A percentile compares a stretch with the other conserved stretches of the same genome.
Conservation (phyloP, 129 eudicot genomes). For the Cynara cardunculus region DNA sequence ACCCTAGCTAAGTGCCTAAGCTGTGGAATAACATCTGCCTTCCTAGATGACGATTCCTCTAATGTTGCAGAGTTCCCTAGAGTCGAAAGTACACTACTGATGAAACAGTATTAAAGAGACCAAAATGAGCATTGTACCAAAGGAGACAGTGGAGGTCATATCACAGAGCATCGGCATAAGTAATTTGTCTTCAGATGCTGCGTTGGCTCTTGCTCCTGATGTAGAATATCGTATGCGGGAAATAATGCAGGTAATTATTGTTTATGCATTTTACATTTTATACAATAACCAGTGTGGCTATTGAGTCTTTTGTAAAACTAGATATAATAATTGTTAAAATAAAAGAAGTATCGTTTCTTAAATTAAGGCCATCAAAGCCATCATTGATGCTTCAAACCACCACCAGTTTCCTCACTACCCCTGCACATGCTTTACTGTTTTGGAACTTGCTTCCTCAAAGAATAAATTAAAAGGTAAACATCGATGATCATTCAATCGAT, state of each 20-base stretch:
- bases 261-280: not conserved
- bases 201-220: constrained; percentile 73
- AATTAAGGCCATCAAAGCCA: not conserved
- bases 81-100: constrained; percentile 5
- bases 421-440: not conserved
- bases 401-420: not conserved
- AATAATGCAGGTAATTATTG: constrained; percentile 55
- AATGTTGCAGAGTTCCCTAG: constrained; percentile 6
- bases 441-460: not conserved
- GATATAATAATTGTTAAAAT: not conserved
- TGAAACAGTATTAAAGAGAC: constrained; percentile 7
- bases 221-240: constrained; percentile 81
- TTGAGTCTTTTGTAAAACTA: not conserved
- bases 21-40: not conserved
- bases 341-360: not conserved
- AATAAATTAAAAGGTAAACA: not conserved
- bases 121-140: constrained; percentile 69
- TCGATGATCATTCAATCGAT: not conserved
- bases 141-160: constrained; percentile 69
- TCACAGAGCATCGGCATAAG: constrained; percentile 71
- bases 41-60: not conserved
- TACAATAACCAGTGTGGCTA: not conserved
- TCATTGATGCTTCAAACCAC: not conserved
- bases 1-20: not conserved
- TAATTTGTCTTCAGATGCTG: constrained; percentile 56